Base-by-base conservation (phyloP, 345 rosid genomes). In the Pugionium cornutum region DNA sequence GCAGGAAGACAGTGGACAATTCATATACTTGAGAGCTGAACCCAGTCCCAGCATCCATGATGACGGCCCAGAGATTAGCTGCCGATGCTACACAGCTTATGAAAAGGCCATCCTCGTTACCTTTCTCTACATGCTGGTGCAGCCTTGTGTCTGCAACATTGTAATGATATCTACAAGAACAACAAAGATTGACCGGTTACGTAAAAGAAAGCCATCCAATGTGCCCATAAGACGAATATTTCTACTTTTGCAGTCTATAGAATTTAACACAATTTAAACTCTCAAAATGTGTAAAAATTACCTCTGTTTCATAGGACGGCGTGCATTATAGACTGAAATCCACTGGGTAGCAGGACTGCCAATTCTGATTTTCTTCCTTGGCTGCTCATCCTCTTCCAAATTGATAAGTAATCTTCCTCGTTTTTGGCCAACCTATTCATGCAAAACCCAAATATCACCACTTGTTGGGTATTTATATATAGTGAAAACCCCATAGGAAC, bases 31-130 rank as follows among this genome's bases (percentile, higher is more conserved):
- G 96, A 36, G 86, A 80, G 58, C 85, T 53, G 84, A 87, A 92
- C 47, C 96, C 96, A 1, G 98, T 92, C 72, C 98, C 97, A 9
- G 97, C 98, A 78, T 92, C 97, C 98, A 92, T 92, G 72, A 92
- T 88, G 42, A 92, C 53, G 41, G 98, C 98, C 98, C 98, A 92
- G 44, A 92, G 86, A 84, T 88, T 89, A 64, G 86, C 44, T 41
- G 96, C 74, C 62, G 98, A 89, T 53, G 97, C 96, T 68, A 89
- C 89, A 75, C 94, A 86, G 77, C 97, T 92, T 42, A 89, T 86
- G 68, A 41, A 88, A 66, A 92, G 75, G 32, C 96, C 97, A 69
- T 92, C 98, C 77, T 88, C 97, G 46, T 84, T 91, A 46, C 98
- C 98, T 79, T 89, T 92, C 55, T 89, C 95, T 32, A 90, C 85